phyloP scores from a whole-genome alignment of 495 filamentous ascomycete genomes.

The Rhypophila decipiens region DNA sequence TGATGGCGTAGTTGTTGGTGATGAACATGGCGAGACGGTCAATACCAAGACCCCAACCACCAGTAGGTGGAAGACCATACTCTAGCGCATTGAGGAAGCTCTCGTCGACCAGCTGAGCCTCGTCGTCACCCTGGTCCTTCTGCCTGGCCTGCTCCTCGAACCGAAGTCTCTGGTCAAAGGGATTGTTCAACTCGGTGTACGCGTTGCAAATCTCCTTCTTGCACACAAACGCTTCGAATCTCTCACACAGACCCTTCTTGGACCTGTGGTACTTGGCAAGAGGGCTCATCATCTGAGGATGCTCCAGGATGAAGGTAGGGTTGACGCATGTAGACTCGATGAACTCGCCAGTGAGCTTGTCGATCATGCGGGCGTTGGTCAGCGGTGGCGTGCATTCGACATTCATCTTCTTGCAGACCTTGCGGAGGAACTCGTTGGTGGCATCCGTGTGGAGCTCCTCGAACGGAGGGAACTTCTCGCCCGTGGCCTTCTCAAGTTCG shows the following conservation, averaged over 20 bases:
- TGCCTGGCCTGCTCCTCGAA: conserved; percentile 96
- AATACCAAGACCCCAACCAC: conserved; percentile 96
- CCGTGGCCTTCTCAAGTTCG: conserved; percentile 78
- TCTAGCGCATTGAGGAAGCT: conserved; percentile 81
- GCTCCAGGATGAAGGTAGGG: conserved; percentile 82
- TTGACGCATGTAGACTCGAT: conserved; percentile 91
- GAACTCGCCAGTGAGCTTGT: conserved; percentile 93
- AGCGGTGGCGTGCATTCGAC: conserved; percentile 84
- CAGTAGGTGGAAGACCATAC: conserved; percentile 73
- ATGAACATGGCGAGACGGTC: conserved; percentile 97
- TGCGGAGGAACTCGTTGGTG: conserved; percentile 79
- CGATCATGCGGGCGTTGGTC: conserved; percentile 96
- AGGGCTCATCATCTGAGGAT: conserved; percentile 97
- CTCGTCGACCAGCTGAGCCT: conserved; percentile 94
- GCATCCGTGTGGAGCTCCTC: conserved; percentile 85
- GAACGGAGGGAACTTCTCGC: conserved; percentile 86
- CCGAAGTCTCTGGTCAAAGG: conserved; percentile 85
- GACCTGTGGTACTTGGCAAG: conserved; percentile 89
- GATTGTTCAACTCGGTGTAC: conserved; percentile 97
- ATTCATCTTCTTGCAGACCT: conserved; percentile 77
- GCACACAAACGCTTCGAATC: conserved; percentile 96
- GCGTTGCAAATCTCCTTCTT: conserved; percentile 95
- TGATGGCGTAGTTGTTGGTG: conserved; percentile 88
- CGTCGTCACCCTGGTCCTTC: conserved; percentile 95
- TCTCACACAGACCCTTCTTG: conserved; percentile 80